Evolutionary conservation across 1,139 yeast genomes (phyloP).

Genomic region (Yamadazyma pseudoaaseri): DNA sequence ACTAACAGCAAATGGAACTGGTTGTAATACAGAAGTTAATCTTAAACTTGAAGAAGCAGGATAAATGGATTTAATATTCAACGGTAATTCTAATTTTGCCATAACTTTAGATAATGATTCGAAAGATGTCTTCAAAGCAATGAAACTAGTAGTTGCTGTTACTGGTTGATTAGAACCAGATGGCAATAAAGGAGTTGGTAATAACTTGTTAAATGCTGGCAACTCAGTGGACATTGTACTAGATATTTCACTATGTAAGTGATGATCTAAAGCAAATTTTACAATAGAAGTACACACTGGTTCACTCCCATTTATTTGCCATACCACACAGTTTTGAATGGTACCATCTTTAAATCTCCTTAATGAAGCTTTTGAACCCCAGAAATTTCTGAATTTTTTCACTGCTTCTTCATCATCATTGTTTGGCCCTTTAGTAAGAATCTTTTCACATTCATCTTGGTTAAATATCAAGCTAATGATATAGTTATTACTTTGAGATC

Average conservation of each 20-base stretch:
- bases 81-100: conserved; percentile 60
- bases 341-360: conserved; percentile 91
- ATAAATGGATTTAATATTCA: conserved; percentile 65
- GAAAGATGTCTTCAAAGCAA: conserved; percentile 60
- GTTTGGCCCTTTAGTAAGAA: conserved; percentile 85
- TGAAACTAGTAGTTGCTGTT: conserved; percentile 52
- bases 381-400: conserved; percentile 69
- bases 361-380: conserved; percentile 86
- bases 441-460: conserved; percentile 71
- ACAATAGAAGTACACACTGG: conserved; percentile 70
- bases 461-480: conserved; percentile 69
- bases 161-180: conserved; percentile 53
- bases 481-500: conserved; percentile 33
- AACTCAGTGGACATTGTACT: conserved; percentile 40
- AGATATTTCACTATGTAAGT: conserved; percentile 51
- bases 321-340: conserved; percentile 85
- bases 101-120: conserved; percentile 60
- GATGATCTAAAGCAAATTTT: conserved; percentile 60
- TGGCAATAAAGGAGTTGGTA: conserved; percentile 64
- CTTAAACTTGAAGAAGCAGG: conserved; percentile 76
- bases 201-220: conserved; percentile 44
- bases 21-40: conserved; percentile 70
- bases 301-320: conserved; percentile 63
- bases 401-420: conserved; percentile 59
- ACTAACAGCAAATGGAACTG: conserved; percentile 77